Base-by-base conservation (phyloP, 1,284 basidiomycete genomes). In the Marasmius fiardii region DNA sequence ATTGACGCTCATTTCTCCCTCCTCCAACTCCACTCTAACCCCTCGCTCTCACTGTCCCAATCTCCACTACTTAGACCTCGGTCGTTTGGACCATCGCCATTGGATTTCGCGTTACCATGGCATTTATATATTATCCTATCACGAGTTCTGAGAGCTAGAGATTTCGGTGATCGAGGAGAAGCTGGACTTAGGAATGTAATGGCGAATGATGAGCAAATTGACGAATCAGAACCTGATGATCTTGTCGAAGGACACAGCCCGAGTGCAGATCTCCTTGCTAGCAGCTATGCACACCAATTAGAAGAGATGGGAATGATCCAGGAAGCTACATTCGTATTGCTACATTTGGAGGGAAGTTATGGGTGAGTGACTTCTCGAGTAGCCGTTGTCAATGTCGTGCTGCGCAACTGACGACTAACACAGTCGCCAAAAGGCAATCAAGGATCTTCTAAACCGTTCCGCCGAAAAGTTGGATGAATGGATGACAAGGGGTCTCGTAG, bases 91-190 rank as follows among this genome's bases (percentile, higher is more conserved):
- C 72, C 89, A 0, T 90, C 86, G 11, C 88, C 90, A 0, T 71
- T 85, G 20, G 95, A 97, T 69, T 88, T 86, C 67, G 85, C 92
- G 11, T 74, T 98, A 54, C 81, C 92, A 7, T 99, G 96, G 96
- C 95, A 98, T 71, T 69, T 98, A 28, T 98, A 96, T 68, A 83
- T 95, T 57, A 75, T 98, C 33, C 77, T 99, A 24, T 90, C 93
- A 3, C 83, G 88, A 23, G 90, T 90, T 52, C 82, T 98, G 69
- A 79, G 86, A 41, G 73, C 89, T 49, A 82, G 95, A 24, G 95
- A 98, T 68, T 92, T 97, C 61, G 81, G 83, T 34, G 95, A 98
- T 69, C 82, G 95, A 59, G 76, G 77, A 24, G 75, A 80, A 28
- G 69, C 78, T 18, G 73, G 37, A 14, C 14, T 73, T 33, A 71